Percentiles rank a stretch among this genome's conserved stretches.
Evolutionary conservation across 2,329 filamentous ascomycete genomes (phyloP).

Genomic region (Ophiocordyceps australis): DNA sequence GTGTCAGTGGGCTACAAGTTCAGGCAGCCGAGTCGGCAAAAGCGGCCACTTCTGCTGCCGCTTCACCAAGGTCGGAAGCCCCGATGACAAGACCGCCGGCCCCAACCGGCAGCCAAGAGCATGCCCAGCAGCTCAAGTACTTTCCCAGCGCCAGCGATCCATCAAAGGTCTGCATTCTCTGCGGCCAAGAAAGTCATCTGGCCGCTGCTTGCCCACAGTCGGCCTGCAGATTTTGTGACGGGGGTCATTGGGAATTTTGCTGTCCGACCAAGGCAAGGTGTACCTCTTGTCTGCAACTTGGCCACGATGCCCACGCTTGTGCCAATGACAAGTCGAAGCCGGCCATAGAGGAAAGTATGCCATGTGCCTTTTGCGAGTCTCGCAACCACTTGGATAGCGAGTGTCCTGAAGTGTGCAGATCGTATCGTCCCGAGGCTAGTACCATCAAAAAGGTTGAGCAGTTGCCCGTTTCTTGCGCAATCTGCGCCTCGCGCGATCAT

Average conservation of each 20-base stretch:
- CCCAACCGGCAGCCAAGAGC: constrained; percentile 13
- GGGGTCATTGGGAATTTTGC: constrained; percentile 25
- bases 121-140: constrained; percentile 23
- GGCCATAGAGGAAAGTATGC: constrained; percentile 31
- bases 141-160: constrained; percentile 29
- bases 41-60: background rate
- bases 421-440: constrained; percentile 23
- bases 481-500: constrained; percentile 34
- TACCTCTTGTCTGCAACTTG: constrained; percentile 41
- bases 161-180: constrained; percentile 29
- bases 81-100: too few relatives aligned
- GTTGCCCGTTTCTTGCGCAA: constrained; percentile 34
- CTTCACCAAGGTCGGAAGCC: too few relatives aligned
- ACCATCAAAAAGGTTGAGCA: constrained; percentile 26
- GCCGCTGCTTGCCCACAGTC: constrained; percentile 23
- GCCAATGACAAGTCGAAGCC: constrained; percentile 34
- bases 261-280: constrained; percentile 35
- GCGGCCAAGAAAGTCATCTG: constrained; percentile 28
- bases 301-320: constrained; percentile 35
- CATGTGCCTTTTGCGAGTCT: constrained; percentile 42
- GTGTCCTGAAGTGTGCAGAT: constrained; percentile 44
- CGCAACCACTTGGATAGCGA: constrained; percentile 36
- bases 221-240: constrained; percentile 28
- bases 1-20: too few relatives aligned
- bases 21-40: too few relatives aligned